Conservation (phyloP, 495 filamentous ascomycete species). For the Xylaria intraflava region DNA sequence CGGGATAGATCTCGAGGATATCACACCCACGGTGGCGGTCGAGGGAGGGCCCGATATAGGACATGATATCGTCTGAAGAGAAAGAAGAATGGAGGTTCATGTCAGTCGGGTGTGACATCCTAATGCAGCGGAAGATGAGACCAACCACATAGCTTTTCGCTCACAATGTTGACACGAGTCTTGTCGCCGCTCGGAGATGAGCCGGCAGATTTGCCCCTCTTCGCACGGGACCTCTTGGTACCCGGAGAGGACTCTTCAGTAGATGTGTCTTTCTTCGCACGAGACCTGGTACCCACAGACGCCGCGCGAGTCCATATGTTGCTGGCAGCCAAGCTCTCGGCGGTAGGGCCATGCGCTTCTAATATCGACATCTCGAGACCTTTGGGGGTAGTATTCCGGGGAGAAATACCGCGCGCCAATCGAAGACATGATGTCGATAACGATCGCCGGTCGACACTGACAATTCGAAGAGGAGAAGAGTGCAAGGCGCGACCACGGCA, state of each 20-base stretch:
- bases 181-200: constrained; percentile 16
- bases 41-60: constrained; percentile 43
- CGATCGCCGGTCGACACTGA: not conserved
- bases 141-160: constrained; percentile 56
- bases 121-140: not conserved
- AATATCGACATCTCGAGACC: constrained; percentile 1
- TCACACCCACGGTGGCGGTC: constrained; percentile 60
- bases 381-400: not conserved
- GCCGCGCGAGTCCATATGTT: constrained; percentile 6
- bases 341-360: constrained; percentile 7
- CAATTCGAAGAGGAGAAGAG: constrained; percentile 1
- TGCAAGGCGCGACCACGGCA: constrained; percentile 16
- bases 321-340: constrained; percentile 15
- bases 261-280: not conserved
- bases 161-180: constrained; percentile 48
- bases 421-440: not conserved
- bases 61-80: constrained; percentile 30
- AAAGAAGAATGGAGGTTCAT: not conserved
- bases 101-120: not conserved
- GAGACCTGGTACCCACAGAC: not conserved
- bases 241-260: not conserved
- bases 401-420: not conserved
- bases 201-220: not conserved
- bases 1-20: constrained; percentile 80
- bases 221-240: not conserved